Evolutionary conservation across 768 basidiomycete genomes (phyloP).

Genomic region (Tremella fuciformis): DNA sequence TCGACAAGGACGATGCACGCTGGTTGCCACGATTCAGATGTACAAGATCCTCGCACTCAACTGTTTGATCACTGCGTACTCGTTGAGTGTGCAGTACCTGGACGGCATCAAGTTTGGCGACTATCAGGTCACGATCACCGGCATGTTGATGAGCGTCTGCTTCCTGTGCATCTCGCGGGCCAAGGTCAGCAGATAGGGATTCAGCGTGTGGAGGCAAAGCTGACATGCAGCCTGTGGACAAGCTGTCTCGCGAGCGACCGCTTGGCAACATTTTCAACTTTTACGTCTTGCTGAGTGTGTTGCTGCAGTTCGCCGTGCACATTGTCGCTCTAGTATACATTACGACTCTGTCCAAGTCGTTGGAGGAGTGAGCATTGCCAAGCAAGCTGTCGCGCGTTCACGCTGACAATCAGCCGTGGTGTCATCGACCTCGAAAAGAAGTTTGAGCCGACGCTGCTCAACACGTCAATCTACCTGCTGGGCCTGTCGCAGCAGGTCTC

Average conservation of each 20-base stretch:
- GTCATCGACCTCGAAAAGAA: constrained; percentile 88
- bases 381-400: neutral
- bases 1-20: constrained; percentile 94
- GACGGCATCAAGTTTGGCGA: constrained; percentile 99
- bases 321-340: constrained; percentile 88
- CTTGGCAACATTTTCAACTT: constrained; percentile 94
- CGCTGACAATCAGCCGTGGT: constrained; percentile 5
- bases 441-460: constrained; percentile 89
- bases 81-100: constrained; percentile 91
- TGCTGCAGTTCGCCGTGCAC: constrained; percentile 90
- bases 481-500: constrained; percentile 97
- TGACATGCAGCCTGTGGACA: constrained; percentile 78
- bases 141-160: constrained; percentile 96
- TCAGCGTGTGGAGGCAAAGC: constrained; percentile 1
- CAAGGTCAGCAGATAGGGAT: constrained; percentile 61
- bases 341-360: constrained; percentile 72
- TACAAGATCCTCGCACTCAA: constrained; percentile 98
- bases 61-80: constrained; percentile 98
- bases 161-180: constrained; percentile 97
- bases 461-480: constrained; percentile 94
- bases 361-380: constrained; percentile 60
- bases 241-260: constrained; percentile 87
- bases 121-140: constrained; percentile 95
- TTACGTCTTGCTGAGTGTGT: constrained; percentile 86
- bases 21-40: constrained; percentile 99